Evolutionary conservation across 805 yeast genomes (phyloP).

Genomic region (Blastobotrys peoriensis): DNA sequence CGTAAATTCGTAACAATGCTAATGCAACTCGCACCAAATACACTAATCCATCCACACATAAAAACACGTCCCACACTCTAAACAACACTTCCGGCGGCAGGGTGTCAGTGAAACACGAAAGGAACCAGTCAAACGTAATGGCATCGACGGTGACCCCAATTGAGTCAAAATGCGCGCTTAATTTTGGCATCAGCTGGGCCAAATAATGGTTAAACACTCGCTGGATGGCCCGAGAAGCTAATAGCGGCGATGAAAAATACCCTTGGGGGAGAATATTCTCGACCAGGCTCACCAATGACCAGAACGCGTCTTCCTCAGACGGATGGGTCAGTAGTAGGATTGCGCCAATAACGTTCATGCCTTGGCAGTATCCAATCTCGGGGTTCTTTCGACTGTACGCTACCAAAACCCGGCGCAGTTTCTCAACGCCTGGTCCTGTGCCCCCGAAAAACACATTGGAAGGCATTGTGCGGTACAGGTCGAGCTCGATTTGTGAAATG

Average conservation of each 20-base stretch:
- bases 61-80: slow-evolving; percentile 44
- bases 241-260: slow-evolving; percentile 34
- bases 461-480: slow-evolving; percentile 51
- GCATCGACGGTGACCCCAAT: slow-evolving; percentile 42
- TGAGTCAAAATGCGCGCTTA: slow-evolving; percentile 32
- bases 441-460: slow-evolving; percentile 46
- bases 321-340: slow-evolving; percentile 40
- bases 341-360: slow-evolving; percentile 55
- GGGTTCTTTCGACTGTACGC: slow-evolving; percentile 46
- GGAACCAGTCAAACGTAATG: slow-evolving; percentile 52
- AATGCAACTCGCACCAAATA: slow-evolving; percentile 32
- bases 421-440: slow-evolving; percentile 49
- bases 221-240: slow-evolving; percentile 38
- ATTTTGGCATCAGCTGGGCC: slow-evolving; percentile 35
- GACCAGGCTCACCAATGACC: slow-evolving; percentile 45
- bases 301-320: slow-evolving; percentile 47
- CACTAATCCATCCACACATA: slow-evolving; percentile 38
- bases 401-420: slow-evolving; percentile 41
- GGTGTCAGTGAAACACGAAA: slow-evolving; percentile 47
- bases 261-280: slow-evolving; percentile 44
- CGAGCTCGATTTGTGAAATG: slow-evolving; percentile 46
- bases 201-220: slow-evolving; percentile 33
- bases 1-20: slow-evolving; percentile 26
- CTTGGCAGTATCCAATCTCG: slow-evolving; percentile 51
- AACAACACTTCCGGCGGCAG: slow-evolving; percentile 47